Percentiles rank a stretch among this genome's conserved stretches.
phyloP scores from a whole-genome alignment of 768 basidiomycete genomes.

The Leucosporidium scottii region DNA sequence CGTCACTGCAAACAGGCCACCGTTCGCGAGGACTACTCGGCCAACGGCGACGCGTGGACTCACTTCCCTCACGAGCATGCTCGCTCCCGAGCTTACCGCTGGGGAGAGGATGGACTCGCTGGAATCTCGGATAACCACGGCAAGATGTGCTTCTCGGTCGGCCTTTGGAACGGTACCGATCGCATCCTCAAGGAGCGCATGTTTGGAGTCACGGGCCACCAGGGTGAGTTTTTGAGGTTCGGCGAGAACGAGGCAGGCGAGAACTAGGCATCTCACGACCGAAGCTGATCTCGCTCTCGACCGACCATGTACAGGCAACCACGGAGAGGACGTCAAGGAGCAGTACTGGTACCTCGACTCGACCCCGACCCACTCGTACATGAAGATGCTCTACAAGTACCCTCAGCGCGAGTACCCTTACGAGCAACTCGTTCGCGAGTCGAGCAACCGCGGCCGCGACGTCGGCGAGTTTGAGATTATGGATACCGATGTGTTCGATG shows the following conservation, averaged over 20 bases:
- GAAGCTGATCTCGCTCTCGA: background rate
- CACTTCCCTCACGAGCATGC: conserved; percentile 93
- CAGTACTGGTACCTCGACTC: conserved; percentile 98
- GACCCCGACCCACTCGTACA: conserved; percentile 97
- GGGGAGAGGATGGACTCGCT: conserved; percentile 98
- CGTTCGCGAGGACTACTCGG: conserved; percentile 96
- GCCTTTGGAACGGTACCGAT: conserved; percentile 91
- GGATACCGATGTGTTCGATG: conserved; percentile 85
- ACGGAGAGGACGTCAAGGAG: conserved; percentile 99
- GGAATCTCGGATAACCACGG: conserved; percentile 97
- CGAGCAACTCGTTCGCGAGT: conserved; percentile 84
- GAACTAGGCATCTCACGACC: too few species aligned
- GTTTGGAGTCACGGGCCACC: conserved; percentile 91
- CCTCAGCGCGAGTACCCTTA: conserved; percentile 89
- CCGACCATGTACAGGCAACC: conserved; percentile 59
- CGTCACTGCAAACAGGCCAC: conserved; percentile 64
- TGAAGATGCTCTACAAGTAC: conserved; percentile 97
- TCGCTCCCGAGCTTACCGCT: conserved; percentile 87
- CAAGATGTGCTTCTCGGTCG: conserved; percentile 79
- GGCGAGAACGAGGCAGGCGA: too few species aligned
- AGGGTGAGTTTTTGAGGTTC: conserved; percentile 44
- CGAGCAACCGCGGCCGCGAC: conserved; percentile 68
- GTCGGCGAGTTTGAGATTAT: conserved; percentile 88
- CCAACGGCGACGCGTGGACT: conserved; percentile 75
- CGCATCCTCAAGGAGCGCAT: conserved; percentile 92